These are phyloP conservation scores for Neurospora tetraspora DNA, from an alignment of 495 filamentous ascomycete genomes.

Conservation along the genomic window DNA sequence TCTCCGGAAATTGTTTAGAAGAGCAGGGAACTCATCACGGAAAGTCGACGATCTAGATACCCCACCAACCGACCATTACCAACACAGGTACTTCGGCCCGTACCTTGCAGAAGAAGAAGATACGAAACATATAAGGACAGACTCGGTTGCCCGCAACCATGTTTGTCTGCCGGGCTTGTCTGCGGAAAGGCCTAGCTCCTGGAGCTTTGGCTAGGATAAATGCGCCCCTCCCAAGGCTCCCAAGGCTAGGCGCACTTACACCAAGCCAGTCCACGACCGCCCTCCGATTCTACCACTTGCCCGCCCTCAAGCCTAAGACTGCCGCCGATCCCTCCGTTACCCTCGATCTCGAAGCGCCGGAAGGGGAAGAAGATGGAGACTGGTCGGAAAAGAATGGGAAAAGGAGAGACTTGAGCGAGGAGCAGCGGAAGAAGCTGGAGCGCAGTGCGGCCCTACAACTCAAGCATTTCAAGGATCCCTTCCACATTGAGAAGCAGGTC, in stretches of 20 bases:
- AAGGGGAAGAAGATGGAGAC: not conserved
- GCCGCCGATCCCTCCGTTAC: not conserved
- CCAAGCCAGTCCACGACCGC: not conserved
- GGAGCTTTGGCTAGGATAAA: not conserved
- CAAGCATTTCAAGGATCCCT: constrained; percentile 54
- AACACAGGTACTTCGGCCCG: not conserved
- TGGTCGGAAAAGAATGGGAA: not conserved
- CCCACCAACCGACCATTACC: not conserved
- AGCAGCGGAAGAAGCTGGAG: constrained; percentile 13
- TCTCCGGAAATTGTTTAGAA: not conserved
- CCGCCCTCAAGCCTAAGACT: not conserved
- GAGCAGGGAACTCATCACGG: not conserved
- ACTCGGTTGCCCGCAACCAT: constrained; percentile 13
- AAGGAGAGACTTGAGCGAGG: not conserved
- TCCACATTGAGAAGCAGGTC: constrained; percentile 54
- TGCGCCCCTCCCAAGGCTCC: too few species aligned
- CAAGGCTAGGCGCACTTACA: not conserved
- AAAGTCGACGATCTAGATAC: not conserved
- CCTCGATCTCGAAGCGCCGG: not conserved
- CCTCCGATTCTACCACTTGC: not conserved
- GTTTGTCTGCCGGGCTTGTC: constrained; percentile 32
- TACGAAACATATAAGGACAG: not conserved
- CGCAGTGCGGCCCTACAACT: constrained; percentile 44
- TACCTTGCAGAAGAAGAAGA: not conserved
- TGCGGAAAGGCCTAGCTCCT: constrained; percentile 13